Evolutionary conservation across 305 asterid genomes (phyloP), one percentile per base, ranked within the genome.

Genomic region (Plantago lanceolata): DNA sequence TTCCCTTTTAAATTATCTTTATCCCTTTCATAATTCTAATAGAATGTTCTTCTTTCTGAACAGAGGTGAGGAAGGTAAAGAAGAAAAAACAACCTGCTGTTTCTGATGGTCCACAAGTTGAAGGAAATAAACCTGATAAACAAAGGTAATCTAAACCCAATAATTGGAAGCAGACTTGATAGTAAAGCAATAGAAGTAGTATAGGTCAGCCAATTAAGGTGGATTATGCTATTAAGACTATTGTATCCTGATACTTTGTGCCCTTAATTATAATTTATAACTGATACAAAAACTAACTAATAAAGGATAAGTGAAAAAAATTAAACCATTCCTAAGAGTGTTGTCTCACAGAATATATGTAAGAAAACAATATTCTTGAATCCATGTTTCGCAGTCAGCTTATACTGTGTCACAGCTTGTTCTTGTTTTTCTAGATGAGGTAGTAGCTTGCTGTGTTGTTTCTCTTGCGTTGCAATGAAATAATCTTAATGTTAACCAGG

Each of bases 141-240:
- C 99, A 93, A 72, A 84, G 96, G 99, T 89, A 61, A 14, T 64
- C 13, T 68, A 48, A 24, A 44, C 33, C 19, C 54, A 20, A 68
- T 56, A 17, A 3, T 48, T 48, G 19, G 16, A 48, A 48, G 20
- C 40, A 20, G 21, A 21, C 26, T 21, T 53, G 9, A 52, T 52
- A 14, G 6, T 52, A 52, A 7, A 52, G 6, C 6, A 52, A 20
- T 21, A 19, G 58, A 52, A 11, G 19, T 52, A 52, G 19, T 52
- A 52, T 20, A 52, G 33, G 24, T 26, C 31, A 52, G 24, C 12
- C 35, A 20, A 52, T 6, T 52, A 52, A 20, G 58, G 16, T 5
- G 5, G 17, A 12, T 52, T 52, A 3, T 52, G n/a, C 21, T n/a
- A 20, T 8, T 52, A 19, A 52, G 18, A 19, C 15, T 20, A 14